Percentiles rank a stretch among this genome's conserved stretches.
phyloP scores from a whole-genome alignment of 73 alveolate species.

The Paramecium sonneborni region DNA sequence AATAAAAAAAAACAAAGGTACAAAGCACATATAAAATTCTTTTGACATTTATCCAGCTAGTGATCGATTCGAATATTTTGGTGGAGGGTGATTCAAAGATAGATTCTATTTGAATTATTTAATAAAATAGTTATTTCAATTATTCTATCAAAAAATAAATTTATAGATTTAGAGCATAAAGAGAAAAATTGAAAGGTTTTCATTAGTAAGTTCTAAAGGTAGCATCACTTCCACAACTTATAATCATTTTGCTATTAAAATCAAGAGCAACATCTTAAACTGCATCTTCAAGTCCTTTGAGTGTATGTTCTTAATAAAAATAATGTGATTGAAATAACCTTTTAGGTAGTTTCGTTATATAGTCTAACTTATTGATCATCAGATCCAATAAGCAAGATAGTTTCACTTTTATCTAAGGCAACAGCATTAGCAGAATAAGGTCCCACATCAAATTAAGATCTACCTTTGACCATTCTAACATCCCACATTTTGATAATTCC shows the following conservation, averaged over 20 bases:
- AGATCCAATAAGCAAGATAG: slow-evolving; percentile 90
- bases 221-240: slow-evolving; percentile 96
- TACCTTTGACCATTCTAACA: slow-evolving; percentile 98
- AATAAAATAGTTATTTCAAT: too few relatives aligned
- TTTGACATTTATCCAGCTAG: too few relatives aligned
- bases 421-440: slow-evolving; percentile 95
- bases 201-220: slow-evolving; percentile 97
- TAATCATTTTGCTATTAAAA: slow-evolving; percentile 84
- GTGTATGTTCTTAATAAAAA: slow-evolving; percentile 70
- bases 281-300: slow-evolving; percentile 97
- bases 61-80: too few relatives aligned
- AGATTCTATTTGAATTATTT: too few relatives aligned
- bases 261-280: slow-evolving; percentile 96
- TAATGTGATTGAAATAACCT: neutral
- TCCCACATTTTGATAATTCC: slow-evolving; percentile 99
- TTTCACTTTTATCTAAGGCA: slow-evolving; percentile 95
- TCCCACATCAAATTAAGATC: slow-evolving; percentile 93
- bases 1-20: too few relatives aligned
- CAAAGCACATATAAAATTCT: too few relatives aligned
- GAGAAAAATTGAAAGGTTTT: too few relatives aligned
- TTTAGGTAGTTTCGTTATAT: slow-evolving; percentile 72
- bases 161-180: too few relatives aligned
- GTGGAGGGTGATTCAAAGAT: too few relatives aligned
- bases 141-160: too few relatives aligned
- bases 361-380: slow-evolving; percentile 91